Conservation (phyloP, 768 basidiomycete genomes). For the Candolleomyces eurysporus region DNA sequence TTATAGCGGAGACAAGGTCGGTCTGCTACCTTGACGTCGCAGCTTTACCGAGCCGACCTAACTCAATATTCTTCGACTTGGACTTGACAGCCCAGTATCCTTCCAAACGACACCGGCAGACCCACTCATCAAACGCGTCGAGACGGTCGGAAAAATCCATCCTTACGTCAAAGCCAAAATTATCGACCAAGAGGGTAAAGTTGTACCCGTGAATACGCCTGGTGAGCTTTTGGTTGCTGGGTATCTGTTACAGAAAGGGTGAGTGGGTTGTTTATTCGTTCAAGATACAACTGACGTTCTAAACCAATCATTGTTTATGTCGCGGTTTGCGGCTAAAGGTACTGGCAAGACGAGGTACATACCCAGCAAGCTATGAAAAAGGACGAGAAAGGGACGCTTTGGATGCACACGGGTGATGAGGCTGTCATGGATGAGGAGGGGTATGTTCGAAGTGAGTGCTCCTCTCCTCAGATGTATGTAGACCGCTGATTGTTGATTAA, state of each 20-base stretch:
- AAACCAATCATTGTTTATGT: no score
- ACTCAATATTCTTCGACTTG: neutral
- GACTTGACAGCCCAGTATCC: constrained; percentile 65
- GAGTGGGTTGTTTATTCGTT: no score
- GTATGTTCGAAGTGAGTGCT: constrained; percentile 61
- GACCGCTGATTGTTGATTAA: neutral
- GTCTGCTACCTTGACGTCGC: no score
- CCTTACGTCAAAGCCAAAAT: constrained; percentile 81
- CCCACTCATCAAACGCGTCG: constrained; percentile 69
- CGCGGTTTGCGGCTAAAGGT: constrained; percentile 54
- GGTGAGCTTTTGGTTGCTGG: constrained; percentile 76
- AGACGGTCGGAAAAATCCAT: constrained; percentile 75
- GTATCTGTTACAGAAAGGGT: constrained; percentile 82
- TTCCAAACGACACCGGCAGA: constrained; percentile 77
- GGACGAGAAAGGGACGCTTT: constrained; percentile 54
- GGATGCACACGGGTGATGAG: constrained; percentile 87
- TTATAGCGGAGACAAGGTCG: constrained; percentile 7
- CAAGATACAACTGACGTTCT: no score
- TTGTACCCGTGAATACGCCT: constrained; percentile 69
- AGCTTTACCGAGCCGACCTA: no score
- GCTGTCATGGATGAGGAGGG: constrained; percentile 81
- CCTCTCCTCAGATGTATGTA: neutral
- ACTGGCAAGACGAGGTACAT: constrained; percentile 74
- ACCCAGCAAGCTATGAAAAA: constrained; percentile 57
- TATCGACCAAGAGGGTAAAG: constrained; percentile 52